Percentiles rank a stretch among this genome's conserved stretches.
phyloP scores from a whole-genome alignment of 768 basidiomycete species.

The Tylopilus cervinicoccineus region DNA sequence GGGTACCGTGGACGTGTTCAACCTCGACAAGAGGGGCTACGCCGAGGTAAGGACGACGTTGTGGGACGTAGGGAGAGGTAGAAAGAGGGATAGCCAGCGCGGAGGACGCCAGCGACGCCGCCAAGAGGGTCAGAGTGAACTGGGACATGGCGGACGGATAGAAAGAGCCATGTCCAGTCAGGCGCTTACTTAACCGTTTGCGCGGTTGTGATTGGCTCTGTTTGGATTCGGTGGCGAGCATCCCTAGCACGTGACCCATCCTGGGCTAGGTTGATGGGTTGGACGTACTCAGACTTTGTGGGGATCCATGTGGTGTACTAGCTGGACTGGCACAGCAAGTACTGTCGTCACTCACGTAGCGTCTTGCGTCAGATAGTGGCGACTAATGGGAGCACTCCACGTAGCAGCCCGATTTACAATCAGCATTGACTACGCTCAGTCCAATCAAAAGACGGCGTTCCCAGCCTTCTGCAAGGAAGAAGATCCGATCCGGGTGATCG shows the following conservation, averaged over 20 bases:
- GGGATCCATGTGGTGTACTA: neutral
- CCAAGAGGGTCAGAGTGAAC: slow-evolving; percentile 33
- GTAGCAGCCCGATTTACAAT: no score
- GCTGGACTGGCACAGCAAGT: neutral
- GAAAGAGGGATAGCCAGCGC: slow-evolving; percentile 43
- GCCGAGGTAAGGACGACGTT: slow-evolving; percentile 42
- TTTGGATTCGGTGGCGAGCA: slow-evolving; percentile 28
- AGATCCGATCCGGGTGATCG: no score
- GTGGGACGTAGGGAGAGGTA: slow-evolving; percentile 33
- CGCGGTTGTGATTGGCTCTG: slow-evolving; percentile 19
- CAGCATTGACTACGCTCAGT: no score
- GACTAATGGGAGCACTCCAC: neutral
- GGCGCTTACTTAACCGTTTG: slow-evolving; percentile 24
- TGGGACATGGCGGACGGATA: slow-evolving; percentile 32
- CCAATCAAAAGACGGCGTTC: no score
- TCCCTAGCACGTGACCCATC: neutral
- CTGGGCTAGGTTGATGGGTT: neutral
- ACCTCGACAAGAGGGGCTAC: slow-evolving; percentile 59
- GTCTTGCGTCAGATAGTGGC: neutral
- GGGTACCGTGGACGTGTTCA: slow-evolving; percentile 62
- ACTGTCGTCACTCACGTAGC: neutral
- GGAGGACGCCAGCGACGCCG: slow-evolving; percentile 35
- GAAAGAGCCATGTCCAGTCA: slow-evolving; percentile 4
- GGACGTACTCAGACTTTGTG: neutral
- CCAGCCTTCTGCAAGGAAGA: no score